phyloP scores from a whole-genome alignment of 2,329 filamentous ascomycete genomes.

The Alternaria sp. region DNA sequence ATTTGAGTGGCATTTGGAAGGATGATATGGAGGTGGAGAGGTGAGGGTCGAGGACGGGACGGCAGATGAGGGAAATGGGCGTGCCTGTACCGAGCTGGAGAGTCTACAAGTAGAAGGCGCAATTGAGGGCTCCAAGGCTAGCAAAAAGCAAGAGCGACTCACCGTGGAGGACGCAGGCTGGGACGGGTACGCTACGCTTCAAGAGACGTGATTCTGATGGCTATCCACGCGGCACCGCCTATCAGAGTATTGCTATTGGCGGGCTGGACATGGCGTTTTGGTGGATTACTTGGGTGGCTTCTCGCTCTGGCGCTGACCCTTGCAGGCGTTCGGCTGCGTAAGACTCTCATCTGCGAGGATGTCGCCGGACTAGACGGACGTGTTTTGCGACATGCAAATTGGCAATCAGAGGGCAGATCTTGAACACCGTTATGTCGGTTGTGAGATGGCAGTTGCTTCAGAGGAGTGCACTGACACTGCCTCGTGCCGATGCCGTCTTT shows the following conservation, averaged over 20 bases:
- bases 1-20: conserved; percentile 1
- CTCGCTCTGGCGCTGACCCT: background rate
- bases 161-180: conserved; percentile 1
- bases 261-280: background rate
- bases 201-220: background rate
- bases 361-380: background rate
- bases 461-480: background rate
- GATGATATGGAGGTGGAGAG: conserved; percentile 3
- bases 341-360: background rate
- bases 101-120: conserved; percentile 14
- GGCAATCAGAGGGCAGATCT: background rate
- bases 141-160: conserved; percentile 13
- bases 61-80: background rate
- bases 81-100: background rate
- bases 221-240: background rate
- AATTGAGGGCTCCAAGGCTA: conserved; percentile 4
- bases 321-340: background rate
- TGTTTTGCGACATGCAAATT: background rate
- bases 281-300: conserved; percentile 1
- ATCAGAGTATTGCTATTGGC: background rate
- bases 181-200: background rate
- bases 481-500: background rate
- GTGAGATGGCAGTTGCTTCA: background rate
- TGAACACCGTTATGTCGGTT: background rate
- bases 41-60: background rate